These are phyloP conservation scores for Backusella luteola DNA, from an alignment of 192 early-diverging fungal species.

Conservation along the genomic window DNA sequence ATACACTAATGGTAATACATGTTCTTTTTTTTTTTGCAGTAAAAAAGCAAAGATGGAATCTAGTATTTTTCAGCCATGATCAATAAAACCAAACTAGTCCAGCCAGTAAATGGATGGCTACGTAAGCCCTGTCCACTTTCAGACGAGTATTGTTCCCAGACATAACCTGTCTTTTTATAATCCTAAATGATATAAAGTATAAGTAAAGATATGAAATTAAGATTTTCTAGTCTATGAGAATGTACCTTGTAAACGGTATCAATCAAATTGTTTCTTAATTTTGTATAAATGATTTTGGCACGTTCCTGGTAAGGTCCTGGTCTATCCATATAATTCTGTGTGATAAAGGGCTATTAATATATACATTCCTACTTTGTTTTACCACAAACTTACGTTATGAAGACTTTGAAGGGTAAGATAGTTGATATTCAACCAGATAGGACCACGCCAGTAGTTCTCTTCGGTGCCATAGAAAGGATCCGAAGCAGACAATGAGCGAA, in stretches of 20 bases:
- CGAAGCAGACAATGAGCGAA: conserved; percentile 63
- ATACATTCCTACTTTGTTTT: background rate
- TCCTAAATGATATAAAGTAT: conserved; percentile 39
- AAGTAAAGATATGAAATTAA: background rate
- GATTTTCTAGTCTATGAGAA: background rate
- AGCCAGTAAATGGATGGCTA: conserved; percentile 95
- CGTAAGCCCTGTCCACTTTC: conserved; percentile 70
- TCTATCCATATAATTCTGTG: conserved; percentile 49
- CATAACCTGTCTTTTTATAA: conserved; percentile 75
- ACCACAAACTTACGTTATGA: conserved; percentile 48
- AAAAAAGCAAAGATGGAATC: background rate
- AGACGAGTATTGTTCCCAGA: conserved; percentile 92
- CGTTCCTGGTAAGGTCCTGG: conserved; percentile 68
- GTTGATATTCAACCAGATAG: conserved; percentile 92
- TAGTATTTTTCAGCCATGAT: conserved; percentile 86
- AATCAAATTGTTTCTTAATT: conserved; percentile 75
- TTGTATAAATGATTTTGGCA: conserved; percentile 69
- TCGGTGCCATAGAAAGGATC: conserved; percentile 70
- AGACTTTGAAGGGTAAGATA: conserved; percentile 78
- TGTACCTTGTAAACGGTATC: conserved; percentile 68
- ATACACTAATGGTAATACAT: background rate
- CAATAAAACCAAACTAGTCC: conserved; percentile 80
- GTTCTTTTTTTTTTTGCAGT: background rate
- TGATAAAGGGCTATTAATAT: background rate
- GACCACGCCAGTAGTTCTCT: conserved; percentile 95